Percentiles rank a stretch among this genome's conserved stretches.
Evolutionary conservation across 257 asterid species (phyloP).

Genomic region (Haberlea rhodopensis): DNA sequence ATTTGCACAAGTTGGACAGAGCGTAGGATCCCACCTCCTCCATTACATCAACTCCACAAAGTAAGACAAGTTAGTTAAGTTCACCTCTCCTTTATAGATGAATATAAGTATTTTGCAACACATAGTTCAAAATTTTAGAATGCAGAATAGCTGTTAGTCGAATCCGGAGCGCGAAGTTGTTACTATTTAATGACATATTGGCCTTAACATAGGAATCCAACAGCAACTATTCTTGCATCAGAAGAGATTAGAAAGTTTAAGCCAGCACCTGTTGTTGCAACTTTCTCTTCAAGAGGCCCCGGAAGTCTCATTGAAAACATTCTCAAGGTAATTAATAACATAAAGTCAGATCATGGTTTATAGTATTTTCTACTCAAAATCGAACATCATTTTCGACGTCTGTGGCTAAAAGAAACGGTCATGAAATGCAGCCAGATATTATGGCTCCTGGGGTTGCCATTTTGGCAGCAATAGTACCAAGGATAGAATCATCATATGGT

Average conservation of each 20-base stretch:
- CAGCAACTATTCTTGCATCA: constrained; percentile 57
- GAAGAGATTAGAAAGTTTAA: constrained; percentile 32
- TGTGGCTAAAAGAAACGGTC: background rate
- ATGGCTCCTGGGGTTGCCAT: constrained; percentile 79
- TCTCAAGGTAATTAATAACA: constrained; percentile 49
- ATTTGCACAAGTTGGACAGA: constrained; percentile 47
- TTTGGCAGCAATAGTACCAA: constrained; percentile 51
- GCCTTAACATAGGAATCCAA: constrained; percentile 41
- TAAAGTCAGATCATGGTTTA: background rate
- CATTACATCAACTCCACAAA: constrained; percentile 57
- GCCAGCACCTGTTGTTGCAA: constrained; percentile 71
- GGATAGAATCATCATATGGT: constrained; percentile 22
- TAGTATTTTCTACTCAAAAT: background rate
- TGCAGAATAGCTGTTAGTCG: too few species aligned
- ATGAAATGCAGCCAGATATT: constrained; percentile 60
- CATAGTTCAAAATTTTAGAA: too few species aligned
- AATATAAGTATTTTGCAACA: too few species aligned
- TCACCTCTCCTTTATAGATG: background rate
- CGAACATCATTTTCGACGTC: background rate
- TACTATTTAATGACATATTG: background rate
- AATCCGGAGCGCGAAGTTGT: too few species aligned
- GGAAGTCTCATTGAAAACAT: constrained; percentile 52
- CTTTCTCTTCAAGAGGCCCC: constrained; percentile 78
- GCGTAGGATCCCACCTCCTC: constrained; percentile 42
- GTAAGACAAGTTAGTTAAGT: constrained; percentile 38